These are phyloP conservation scores for Pleurotus ostreatus DNA, from an alignment of 768 basidiomycete genomes.

Conservation along the genomic window DNA sequence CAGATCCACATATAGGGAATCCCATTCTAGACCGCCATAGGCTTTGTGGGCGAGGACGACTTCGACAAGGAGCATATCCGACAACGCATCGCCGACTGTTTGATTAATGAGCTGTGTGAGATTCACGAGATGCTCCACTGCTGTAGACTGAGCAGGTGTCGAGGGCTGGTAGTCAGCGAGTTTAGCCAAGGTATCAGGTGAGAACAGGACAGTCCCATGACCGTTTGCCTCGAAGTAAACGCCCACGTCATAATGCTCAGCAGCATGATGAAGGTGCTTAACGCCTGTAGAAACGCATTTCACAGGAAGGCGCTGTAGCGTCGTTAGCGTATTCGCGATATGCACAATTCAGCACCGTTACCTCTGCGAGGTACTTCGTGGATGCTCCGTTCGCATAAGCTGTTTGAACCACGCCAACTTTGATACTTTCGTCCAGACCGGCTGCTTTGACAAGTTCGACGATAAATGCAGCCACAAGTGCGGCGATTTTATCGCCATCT, in stretches of 20 bases:
- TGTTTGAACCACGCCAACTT: constrained; percentile 95
- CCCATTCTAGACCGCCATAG: constrained; percentile 85
- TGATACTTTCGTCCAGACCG: constrained; percentile 70
- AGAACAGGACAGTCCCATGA: constrained; percentile 96
- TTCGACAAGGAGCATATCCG: constrained; percentile 94
- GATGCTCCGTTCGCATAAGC: constrained; percentile 98
- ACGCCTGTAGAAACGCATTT: constrained; percentile 96
- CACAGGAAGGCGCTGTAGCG: constrained; percentile 78
- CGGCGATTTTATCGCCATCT: constrained; percentile 98
- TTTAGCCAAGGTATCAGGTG: constrained; percentile 60
- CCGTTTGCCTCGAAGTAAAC: constrained; percentile 99
- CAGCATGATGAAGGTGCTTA: constrained; percentile 97
- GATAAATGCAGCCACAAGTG: constrained; percentile 89
- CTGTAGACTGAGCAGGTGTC: constrained; percentile 79
- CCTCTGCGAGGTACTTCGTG: constrained; percentile 85
- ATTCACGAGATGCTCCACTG: constrained; percentile 71
- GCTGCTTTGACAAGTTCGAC: constrained; percentile 84
- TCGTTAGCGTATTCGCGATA: constrained; percentile 5
- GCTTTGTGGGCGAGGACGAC: constrained; percentile 85
- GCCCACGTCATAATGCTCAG: constrained; percentile 90
- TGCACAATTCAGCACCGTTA: constrained; percentile 22
- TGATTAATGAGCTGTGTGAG: constrained; percentile 91
- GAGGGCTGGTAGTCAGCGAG: constrained; percentile 65
- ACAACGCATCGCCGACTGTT: constrained; percentile 95
- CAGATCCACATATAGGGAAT: constrained; percentile 86